phyloP scores from a whole-genome alignment of 2,329 filamentous ascomycete species.

The Hansfordia pulvinata region DNA sequence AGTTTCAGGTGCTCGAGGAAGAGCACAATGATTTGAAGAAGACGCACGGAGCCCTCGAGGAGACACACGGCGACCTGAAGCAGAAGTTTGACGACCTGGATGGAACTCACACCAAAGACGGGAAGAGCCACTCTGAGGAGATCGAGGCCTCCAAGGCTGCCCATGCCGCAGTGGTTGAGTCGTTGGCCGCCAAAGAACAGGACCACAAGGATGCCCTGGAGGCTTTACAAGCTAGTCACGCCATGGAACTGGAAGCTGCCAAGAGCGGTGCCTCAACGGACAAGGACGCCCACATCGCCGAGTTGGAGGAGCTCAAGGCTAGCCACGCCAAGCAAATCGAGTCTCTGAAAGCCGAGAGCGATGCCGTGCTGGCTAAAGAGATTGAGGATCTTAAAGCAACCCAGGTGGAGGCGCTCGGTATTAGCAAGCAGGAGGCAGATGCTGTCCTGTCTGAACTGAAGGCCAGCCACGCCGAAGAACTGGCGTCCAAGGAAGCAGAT shows the following conservation, averaged over 20 bases:
- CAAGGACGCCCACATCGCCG: conserved; percentile 29
- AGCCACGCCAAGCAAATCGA: conserved; percentile 37
- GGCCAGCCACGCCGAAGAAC: conserved; percentile 16
- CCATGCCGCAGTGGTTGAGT: not conserved
- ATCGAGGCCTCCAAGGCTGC: conserved; percentile 5
- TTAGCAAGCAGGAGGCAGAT: conserved; percentile 25
- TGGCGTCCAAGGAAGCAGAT: conserved; percentile 12
- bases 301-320: conserved; percentile 39
- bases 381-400: conserved; percentile 21
- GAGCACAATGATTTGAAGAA: conserved; percentile 35
- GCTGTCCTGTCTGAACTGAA: conserved; percentile 23
- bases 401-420: conserved; percentile 27
- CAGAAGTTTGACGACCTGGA: conserved; percentile 13
- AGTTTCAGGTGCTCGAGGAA: conserved; percentile 45
- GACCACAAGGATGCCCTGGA: conserved; percentile 41
- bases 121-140: conserved; percentile 6
- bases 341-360: conserved; percentile 26
- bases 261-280: conserved; percentile 37
- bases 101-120: conserved; percentile 8
- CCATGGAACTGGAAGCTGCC: conserved; percentile 42
- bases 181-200: conserved; percentile 29
- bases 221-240: conserved; percentile 40
- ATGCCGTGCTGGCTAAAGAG: conserved; percentile 23
- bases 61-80: conserved; percentile 34
- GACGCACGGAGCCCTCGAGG: conserved; percentile 28